A percentile compares a stretch with the other conserved stretches of the same genome.
phyloP scores from a whole-genome alignment of 108 stramenopile species.

The Ochromonas danica region DNA sequence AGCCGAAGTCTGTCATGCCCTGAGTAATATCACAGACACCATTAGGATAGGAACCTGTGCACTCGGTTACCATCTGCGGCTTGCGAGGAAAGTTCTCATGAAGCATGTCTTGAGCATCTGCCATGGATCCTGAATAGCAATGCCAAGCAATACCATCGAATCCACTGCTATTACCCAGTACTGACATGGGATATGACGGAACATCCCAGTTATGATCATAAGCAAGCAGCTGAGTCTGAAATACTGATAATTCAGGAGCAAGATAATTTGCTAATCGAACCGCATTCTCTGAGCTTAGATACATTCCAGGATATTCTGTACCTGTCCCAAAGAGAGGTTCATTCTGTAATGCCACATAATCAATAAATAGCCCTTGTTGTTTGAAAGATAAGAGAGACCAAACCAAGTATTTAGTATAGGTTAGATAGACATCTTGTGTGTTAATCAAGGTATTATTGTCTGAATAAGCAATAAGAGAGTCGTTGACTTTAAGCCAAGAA shows the following conservation, averaged over 20 bases:
- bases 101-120: background rate
- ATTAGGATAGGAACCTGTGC: background rate
- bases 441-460: background rate
- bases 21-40: background rate
- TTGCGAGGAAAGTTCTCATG: background rate
- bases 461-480: background rate
- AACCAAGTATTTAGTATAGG: background rate
- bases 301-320: background rate
- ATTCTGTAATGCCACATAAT: background rate
- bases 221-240: background rate
- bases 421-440: background rate
- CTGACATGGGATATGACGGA: background rate
- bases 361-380: background rate
- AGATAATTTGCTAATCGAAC: background rate
- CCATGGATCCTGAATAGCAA: background rate
- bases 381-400: background rate
- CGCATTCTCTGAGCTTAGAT: background rate
- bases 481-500: background rate
- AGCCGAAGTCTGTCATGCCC: background rate
- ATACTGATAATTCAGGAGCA: background rate
- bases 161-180: background rate
- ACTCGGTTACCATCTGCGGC: background rate
- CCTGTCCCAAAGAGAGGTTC: background rate
- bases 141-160: background rate
- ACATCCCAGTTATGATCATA: background rate